phyloP scores from a whole-genome alignment of 306 rosid species.

The Cicer bijugum region DNA sequence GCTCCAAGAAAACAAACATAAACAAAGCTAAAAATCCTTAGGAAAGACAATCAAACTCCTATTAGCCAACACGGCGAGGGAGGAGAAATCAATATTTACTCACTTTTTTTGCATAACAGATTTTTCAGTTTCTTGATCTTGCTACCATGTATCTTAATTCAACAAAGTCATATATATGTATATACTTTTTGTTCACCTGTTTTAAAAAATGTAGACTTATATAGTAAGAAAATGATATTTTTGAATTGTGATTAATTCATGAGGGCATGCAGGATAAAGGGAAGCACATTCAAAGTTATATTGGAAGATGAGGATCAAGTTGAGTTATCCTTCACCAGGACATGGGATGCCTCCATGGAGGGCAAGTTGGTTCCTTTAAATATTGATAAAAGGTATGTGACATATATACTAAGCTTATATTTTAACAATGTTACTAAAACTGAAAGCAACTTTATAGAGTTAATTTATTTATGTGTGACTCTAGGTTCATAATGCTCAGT shows the following conservation, averaged over 20 bases:
- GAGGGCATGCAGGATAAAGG: slow-evolving; percentile 62
- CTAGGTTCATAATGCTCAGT: slow-evolving; percentile 83
- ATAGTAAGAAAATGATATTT: not conserved
- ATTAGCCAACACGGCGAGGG: no score
- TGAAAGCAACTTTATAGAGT: not conserved
- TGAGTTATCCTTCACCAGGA: slow-evolving; percentile 82
- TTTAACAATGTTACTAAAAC: not conserved
- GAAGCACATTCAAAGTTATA: slow-evolving; percentile 61
- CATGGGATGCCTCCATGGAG: slow-evolving; percentile 66
- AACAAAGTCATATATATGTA: not conserved
- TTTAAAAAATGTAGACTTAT: not conserved
- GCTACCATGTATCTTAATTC: no score
- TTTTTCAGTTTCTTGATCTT: no score
- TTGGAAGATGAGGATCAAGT: slow-evolving; percentile 80
- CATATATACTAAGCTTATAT: not conserved
- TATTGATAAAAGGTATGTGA: slow-evolving; percentile 79
- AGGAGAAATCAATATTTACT: no score
- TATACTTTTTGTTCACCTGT: not conserved
- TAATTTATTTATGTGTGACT: not conserved
- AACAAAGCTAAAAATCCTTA: no score
- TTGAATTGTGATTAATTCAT: slow-evolving; percentile 12
- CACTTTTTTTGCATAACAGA: no score
- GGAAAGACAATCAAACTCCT: no score
- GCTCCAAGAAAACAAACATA: no score
- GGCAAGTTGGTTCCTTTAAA: slow-evolving; percentile 71